A percentile compares a stretch with the other conserved stretches of the same genome.
These are phyloP conservation scores for Podospora conica DNA, from an alignment of 495 filamentous ascomycete genomes.

Conservation along the genomic window DNA sequence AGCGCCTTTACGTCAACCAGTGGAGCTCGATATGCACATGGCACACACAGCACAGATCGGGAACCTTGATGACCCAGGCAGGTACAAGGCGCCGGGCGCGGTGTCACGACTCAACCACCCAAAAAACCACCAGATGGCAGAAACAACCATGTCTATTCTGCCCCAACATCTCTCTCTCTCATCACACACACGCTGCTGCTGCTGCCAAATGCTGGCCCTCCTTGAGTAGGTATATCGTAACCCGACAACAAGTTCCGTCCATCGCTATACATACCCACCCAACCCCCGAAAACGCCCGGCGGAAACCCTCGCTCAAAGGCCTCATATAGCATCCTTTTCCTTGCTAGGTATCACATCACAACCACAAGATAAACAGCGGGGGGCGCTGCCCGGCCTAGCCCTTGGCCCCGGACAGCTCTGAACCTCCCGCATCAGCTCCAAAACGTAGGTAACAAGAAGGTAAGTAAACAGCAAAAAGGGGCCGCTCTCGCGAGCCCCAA, in stretches of 20 bases:
- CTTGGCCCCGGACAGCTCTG: background rate
- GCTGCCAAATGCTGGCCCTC: background rate
- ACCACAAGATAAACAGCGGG: constrained; percentile 1
- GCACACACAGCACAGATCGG: too few relatives aligned
- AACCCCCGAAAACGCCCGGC: constrained; percentile 3
- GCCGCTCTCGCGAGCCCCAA: background rate
- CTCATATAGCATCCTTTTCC: background rate
- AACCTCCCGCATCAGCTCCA: background rate
- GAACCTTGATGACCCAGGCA: background rate
- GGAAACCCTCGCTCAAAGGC: background rate
- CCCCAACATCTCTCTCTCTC: constrained; percentile 1
- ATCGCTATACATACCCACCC: constrained; percentile 2
- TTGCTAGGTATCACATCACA: background rate
- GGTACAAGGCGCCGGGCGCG: background rate
- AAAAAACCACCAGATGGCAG: background rate
- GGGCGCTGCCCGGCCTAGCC: background rate
- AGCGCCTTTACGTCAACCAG: background rate
- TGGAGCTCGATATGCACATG: background rate
- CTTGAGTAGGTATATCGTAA: background rate
- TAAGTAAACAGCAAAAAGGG: background rate
- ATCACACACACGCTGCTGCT: too few relatives aligned
- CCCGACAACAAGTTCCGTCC: background rate
- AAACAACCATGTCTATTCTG: background rate
- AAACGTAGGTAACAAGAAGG: constrained; percentile 12
- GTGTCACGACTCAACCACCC: background rate